phyloP scores from a whole-genome alignment of 768 basidiomycete species.

The Amanita molliuscula region DNA sequence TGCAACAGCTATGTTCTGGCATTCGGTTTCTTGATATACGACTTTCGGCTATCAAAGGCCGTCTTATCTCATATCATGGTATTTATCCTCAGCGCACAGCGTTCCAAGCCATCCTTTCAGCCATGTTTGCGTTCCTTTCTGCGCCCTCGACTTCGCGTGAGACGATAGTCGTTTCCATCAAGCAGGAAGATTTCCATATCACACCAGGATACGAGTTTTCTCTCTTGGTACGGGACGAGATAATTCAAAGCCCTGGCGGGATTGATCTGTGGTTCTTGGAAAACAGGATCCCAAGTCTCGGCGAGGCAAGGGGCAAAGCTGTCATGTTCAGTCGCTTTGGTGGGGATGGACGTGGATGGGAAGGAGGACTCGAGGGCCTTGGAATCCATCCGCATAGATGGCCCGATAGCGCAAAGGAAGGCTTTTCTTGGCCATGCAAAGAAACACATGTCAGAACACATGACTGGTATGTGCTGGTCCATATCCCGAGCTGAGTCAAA shows the following conservation, averaged over 20 bases:
- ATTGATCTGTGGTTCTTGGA: constrained; percentile 72
- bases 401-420: constrained; percentile 68
- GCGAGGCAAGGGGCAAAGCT: constrained; percentile 79
- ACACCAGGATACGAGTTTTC: constrained; percentile 48
- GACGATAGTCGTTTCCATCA: constrained; percentile 79
- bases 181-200: constrained; percentile 66
- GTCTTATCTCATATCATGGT: constrained; percentile 74
- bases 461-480: constrained; percentile 54
- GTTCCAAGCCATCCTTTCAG: constrained; percentile 55
- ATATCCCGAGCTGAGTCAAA: not conserved
- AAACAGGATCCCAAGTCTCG: constrained; percentile 69
- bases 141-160: constrained; percentile 48
- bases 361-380: constrained; percentile 53
- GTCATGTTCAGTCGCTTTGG: constrained; percentile 85
- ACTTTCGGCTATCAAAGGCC: constrained; percentile 51
- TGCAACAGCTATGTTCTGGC: constrained; percentile 61
- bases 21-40: constrained; percentile 79
- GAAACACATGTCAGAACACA: constrained; percentile 63
- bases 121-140: constrained; percentile 55
- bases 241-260: constrained; percentile 43
- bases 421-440: constrained; percentile 74
- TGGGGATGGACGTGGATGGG: constrained; percentile 58
- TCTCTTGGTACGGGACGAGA: constrained; percentile 51
- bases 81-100: constrained; percentile 58
- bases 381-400: constrained; percentile 84